These are phyloP conservation scores for Neobulgaria alba DNA, from an alignment of 2,329 filamentous ascomycete species.

Conservation along the genomic window DNA sequence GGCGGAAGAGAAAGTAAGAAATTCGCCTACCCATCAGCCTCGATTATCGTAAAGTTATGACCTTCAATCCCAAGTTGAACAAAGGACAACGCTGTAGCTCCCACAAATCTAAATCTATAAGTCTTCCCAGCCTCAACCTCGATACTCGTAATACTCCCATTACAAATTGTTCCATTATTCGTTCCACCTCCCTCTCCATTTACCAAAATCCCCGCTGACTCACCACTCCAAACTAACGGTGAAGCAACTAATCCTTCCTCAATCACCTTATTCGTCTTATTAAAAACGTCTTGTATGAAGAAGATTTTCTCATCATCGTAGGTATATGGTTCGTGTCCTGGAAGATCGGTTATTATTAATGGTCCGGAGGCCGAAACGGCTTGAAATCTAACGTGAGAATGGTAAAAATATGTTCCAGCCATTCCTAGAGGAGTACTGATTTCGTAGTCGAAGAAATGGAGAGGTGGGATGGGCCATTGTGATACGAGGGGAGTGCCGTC, in stretches of 20 bases:
- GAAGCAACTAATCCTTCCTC: slow-evolving; percentile 38
- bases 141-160: slow-evolving; percentile 38
- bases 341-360: slow-evolving; percentile 34
- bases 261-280: slow-evolving; percentile 42
- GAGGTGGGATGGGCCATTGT: slow-evolving; percentile 46
- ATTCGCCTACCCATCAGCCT: slow-evolving; percentile 43
- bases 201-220: slow-evolving; percentile 46
- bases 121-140: slow-evolving; percentile 50
- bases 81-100: slow-evolving; percentile 45
- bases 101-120: slow-evolving; percentile 54
- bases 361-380: slow-evolving; percentile 39
- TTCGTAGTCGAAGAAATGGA: slow-evolving; percentile 48
- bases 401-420: slow-evolving; percentile 48
- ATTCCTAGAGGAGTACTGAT: slow-evolving; percentile 35
- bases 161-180: slow-evolving; percentile 27
- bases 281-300: slow-evolving; percentile 48
- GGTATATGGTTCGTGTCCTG: slow-evolving; percentile 36
- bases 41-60: slow-evolving; percentile 50
- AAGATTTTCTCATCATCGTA: slow-evolving; percentile 56
- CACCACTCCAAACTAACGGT: slow-evolving; percentile 50
- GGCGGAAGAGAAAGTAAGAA: no score
- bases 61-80: slow-evolving; percentile 46
- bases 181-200: slow-evolving; percentile 45
- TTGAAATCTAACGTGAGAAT: slow-evolving; percentile 46
- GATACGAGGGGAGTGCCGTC: slow-evolving; percentile 42